A percentile compares a stretch with the other conserved stretches of the same genome.
phyloP scores from a whole-genome alignment of 75 land plant genomes.

The Cryptomeria japonica region DNA sequence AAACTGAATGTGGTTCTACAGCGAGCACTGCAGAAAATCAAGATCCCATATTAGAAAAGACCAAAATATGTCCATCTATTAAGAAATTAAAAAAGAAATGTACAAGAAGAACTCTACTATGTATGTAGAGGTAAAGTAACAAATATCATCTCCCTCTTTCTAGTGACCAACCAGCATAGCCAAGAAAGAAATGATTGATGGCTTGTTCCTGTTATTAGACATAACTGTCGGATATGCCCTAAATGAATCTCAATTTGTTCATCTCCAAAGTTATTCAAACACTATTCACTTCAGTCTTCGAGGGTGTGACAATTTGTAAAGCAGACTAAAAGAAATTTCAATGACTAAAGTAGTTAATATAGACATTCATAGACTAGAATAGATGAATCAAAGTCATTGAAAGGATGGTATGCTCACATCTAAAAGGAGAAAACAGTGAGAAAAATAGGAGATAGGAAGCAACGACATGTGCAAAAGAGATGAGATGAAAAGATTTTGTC shows the following conservation, averaged over 20 bases:
- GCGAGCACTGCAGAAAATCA: slow-evolving; percentile 71
- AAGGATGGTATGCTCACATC: neutral
- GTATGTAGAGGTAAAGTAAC: neutral
- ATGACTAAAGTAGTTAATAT: neutral
- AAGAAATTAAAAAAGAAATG: neutral
- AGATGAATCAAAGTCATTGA: neutral
- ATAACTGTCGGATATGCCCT: neutral
- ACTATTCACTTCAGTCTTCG: neutral
- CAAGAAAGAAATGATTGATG: neutral
- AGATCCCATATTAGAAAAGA: neutral
- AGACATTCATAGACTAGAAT: neutral
- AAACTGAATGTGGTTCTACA: slow-evolving; percentile 92
- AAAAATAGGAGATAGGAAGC: neutral
- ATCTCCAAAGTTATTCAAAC: neutral
- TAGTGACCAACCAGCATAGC: neutral
- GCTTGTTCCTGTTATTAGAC: neutral
- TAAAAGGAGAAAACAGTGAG: neutral
- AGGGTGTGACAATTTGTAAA: neutral
- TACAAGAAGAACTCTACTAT: neutral
- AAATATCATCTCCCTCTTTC: neutral
- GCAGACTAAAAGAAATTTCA: neutral
- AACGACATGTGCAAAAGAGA: no score
- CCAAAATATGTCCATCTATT: neutral
- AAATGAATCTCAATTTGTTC: neutral
- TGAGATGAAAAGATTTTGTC: no score